These are phyloP conservation scores for Backusella tarrabulga DNA, from an alignment of 192 early-diverging fungal species.

Conservation along the genomic window DNA sequence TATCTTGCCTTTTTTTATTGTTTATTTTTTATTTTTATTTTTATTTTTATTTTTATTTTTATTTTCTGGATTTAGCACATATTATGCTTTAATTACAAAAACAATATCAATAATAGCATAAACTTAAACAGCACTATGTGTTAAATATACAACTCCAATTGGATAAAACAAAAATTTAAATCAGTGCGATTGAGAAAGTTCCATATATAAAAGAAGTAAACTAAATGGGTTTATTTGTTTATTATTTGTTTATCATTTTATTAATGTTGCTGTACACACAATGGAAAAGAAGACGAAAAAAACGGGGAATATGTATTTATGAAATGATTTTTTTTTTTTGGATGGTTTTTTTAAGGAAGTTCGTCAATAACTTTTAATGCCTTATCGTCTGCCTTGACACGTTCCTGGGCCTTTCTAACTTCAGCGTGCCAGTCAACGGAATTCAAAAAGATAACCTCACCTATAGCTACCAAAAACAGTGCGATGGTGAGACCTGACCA, in stretches of 20 bases:
- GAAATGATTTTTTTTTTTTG: neutral
- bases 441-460: constrained; percentile 1
- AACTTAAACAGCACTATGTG: too few relatives aligned
- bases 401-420: constrained; percentile 1
- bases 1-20: neutral
- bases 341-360: neutral
- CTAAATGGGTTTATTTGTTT: neutral
- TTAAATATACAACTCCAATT: neutral
- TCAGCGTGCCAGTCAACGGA: constrained; percentile 12
- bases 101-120: too few relatives aligned
- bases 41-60: neutral
- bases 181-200: neutral
- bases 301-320: constrained; percentile 1
- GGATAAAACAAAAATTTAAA: neutral
- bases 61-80: neutral
- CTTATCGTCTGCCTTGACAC: neutral
- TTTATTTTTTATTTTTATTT: neutral
- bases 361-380: neutral
- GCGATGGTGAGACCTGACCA: constrained; percentile 51
- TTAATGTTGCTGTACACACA: neutral
- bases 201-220: neutral
- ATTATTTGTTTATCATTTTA: neutral
- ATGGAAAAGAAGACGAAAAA: neutral
- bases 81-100: too few relatives aligned
- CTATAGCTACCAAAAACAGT: constrained; percentile 13